These are phyloP conservation scores for Trichophyton verrucosum DNA, from an alignment of 2,329 filamentous ascomycete genomes.

Conservation along the genomic window DNA sequence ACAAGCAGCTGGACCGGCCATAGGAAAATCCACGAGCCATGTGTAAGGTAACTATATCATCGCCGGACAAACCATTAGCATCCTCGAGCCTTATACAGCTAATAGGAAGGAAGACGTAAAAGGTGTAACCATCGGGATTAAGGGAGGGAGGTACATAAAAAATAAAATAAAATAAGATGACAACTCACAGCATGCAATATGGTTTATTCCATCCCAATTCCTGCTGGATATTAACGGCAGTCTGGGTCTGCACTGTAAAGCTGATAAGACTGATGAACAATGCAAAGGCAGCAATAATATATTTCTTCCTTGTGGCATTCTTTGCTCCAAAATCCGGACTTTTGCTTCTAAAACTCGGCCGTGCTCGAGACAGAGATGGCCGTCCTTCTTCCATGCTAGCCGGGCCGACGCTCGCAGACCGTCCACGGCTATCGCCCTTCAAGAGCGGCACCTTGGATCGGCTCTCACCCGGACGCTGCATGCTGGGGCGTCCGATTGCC, in stretches of 20 bases:
- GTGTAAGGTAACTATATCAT: slow-evolving; percentile 59
- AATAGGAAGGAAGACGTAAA: not conserved
- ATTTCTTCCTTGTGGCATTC: slow-evolving; percentile 62
- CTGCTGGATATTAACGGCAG: slow-evolving; percentile 87
- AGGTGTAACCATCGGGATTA: slow-evolving; percentile 14
- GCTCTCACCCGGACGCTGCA: slow-evolving; percentile 37
- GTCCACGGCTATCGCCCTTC: slow-evolving; percentile 33
- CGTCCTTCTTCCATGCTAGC: slow-evolving; percentile 24
- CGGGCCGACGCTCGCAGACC: slow-evolving; percentile 23
- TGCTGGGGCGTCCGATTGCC: slow-evolving; percentile 34
- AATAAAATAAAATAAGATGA: not conserved
- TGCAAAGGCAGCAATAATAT: slow-evolving; percentile 77
- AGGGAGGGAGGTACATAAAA: not conserved
- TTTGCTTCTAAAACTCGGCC: slow-evolving; percentile 60
- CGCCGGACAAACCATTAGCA: slow-evolving; percentile 1
- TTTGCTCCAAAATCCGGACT: slow-evolving; percentile 57
- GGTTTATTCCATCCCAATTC: slow-evolving; percentile 91
- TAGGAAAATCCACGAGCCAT: slow-evolving; percentile 81
- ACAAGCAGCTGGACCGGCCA: slow-evolving; percentile 78
- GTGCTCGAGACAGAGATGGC: slow-evolving; percentile 36
- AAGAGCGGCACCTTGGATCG: slow-evolving; percentile 44
- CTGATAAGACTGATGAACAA: slow-evolving; percentile 69
- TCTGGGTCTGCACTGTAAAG: slow-evolving; percentile 91
- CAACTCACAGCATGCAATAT: slow-evolving; percentile 87
- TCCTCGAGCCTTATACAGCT: not conserved